A percentile compares a stretch with the other conserved stretches of the same genome.
phyloP scores from a whole-genome alignment of 2,329 filamentous ascomycete species.

The Aureobasidium uvarum region DNA sequence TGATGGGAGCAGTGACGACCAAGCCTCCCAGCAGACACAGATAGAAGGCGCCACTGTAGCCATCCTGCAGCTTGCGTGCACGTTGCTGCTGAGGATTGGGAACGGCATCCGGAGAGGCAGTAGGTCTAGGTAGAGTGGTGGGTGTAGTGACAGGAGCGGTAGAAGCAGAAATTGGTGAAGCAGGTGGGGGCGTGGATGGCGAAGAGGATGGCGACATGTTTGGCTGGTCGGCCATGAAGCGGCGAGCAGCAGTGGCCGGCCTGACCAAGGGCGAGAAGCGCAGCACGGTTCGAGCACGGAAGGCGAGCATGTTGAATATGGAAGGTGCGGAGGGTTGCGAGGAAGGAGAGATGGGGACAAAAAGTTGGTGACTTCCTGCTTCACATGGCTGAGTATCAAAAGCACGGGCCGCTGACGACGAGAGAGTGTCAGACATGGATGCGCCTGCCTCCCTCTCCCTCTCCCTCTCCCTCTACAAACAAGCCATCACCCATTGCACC shows the following conservation, averaged over 20 bases:
- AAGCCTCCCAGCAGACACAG: constrained; percentile 29
- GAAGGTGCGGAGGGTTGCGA: background rate
- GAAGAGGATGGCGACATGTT: background rate
- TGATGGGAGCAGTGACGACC: constrained; percentile 33
- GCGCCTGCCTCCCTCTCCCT: background rate
- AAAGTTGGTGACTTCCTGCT: background rate
- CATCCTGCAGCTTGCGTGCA: constrained; percentile 1
- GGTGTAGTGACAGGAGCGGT: background rate
- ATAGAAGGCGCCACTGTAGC: constrained; percentile 21
- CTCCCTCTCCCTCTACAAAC: background rate
- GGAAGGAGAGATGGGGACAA: background rate
- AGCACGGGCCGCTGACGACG: background rate
- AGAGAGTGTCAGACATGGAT: background rate
- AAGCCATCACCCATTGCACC: background rate
- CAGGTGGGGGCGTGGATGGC: background rate
- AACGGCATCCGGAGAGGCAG: background rate
- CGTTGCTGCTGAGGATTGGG: background rate
- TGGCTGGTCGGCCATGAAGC: constrained; percentile 19
- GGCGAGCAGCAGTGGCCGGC: background rate
- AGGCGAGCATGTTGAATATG: constrained; percentile 14
- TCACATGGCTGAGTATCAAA: constrained; percentile 2
- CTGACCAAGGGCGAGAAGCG: background rate
- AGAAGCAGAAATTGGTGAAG: background rate
- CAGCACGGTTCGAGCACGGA: background rate
- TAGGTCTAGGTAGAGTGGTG: background rate